Evolutionary conservation across 805 yeast species (phyloP).

Genomic region (Kodamaea jinghongensis): DNA sequence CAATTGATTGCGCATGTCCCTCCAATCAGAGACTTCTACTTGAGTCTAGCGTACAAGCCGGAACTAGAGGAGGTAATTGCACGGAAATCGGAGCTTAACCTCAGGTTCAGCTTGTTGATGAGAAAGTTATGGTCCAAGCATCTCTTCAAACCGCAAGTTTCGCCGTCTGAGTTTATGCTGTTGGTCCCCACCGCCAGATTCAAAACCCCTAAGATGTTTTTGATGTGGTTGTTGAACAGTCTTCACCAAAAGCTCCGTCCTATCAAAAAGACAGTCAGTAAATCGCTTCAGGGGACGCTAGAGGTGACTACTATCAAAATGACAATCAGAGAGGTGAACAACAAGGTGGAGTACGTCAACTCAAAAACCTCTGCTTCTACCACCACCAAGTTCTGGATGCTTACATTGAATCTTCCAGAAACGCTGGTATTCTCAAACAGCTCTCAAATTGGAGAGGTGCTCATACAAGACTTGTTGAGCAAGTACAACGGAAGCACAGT

Average conservation of each 20-base stretch:
- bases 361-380: not conserved
- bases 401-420: conserved; percentile 61
- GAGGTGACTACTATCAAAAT: conserved; percentile 20
- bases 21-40: conserved; percentile 40
- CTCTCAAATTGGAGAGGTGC: conserved; percentile 53
- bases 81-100: conserved; percentile 28
- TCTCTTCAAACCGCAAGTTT: conserved; percentile 58
- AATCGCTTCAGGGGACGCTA: conserved; percentile 55
- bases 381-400: conserved; percentile 43
- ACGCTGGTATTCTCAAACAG: conserved; percentile 44
- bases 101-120: conserved; percentile 44
- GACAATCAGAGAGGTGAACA: conserved; percentile 12
- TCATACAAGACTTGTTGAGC: conserved; percentile 42
- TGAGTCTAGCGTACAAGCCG: conserved; percentile 15
- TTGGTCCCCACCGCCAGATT: conserved; percentile 39
- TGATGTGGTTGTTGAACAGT: conserved; percentile 58
- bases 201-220: conserved; percentile 52
- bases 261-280: conserved; percentile 18
- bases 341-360: conserved; percentile 24
- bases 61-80: conserved; percentile 18
- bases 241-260: conserved; percentile 28
- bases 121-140: conserved; percentile 64
- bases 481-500: conserved; percentile 33
- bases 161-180: conserved; percentile 65
- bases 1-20: conserved; percentile 55